Evolutionary conservation across 2,329 filamentous ascomycete genomes (phyloP).

Genomic region (Pestalotiopsis sp.): DNA sequence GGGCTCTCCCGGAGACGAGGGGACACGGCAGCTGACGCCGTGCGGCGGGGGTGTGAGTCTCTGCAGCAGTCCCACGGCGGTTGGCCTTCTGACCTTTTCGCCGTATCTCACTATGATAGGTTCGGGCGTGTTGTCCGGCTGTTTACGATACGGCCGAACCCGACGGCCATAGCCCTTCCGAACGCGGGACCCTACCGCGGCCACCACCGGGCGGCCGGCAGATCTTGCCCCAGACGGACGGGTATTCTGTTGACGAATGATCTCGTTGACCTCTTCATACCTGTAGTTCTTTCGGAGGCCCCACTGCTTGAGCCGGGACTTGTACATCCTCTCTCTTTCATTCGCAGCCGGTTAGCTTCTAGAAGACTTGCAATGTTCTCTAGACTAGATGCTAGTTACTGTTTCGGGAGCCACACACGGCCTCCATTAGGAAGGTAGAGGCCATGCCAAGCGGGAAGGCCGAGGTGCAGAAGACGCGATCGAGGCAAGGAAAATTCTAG

Average conservation of each 20-base stretch:
- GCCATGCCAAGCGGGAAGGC: not conserved
- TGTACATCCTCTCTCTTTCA: slow-evolving; percentile 13
- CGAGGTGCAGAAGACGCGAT: not conserved
- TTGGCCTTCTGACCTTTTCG: not conserved
- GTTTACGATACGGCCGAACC: not conserved
- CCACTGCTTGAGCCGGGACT: slow-evolving; percentile 13
- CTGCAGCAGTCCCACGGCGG: not conserved
- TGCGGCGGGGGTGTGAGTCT: not conserved
- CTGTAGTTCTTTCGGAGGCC: slow-evolving; percentile 14
- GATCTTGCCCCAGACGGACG: not conserved
- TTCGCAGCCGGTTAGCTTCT: not conserved
- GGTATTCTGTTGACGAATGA: slow-evolving; percentile 12
- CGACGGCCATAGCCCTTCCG: slow-evolving; percentile 2
- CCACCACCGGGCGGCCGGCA: not conserved
- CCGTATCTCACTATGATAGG: not conserved
- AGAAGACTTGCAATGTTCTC: not conserved
- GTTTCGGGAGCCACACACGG: not conserved
- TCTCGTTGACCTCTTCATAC: slow-evolving; percentile 12
- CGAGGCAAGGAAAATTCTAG: not conserved
- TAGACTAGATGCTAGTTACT: not conserved
- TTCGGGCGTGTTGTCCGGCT: not conserved
- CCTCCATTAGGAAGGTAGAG: slow-evolving; percentile 13
- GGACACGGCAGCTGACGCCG: slow-evolving; percentile 3
- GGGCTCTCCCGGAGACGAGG: not conserved
- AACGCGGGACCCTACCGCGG: not conserved